A percentile compares a stretch with the other conserved stretches of the same genome.
phyloP scores from a whole-genome alignment of 2,329 filamentous ascomycete genomes.

The Hymenotorrendiella dingleyae region DNA sequence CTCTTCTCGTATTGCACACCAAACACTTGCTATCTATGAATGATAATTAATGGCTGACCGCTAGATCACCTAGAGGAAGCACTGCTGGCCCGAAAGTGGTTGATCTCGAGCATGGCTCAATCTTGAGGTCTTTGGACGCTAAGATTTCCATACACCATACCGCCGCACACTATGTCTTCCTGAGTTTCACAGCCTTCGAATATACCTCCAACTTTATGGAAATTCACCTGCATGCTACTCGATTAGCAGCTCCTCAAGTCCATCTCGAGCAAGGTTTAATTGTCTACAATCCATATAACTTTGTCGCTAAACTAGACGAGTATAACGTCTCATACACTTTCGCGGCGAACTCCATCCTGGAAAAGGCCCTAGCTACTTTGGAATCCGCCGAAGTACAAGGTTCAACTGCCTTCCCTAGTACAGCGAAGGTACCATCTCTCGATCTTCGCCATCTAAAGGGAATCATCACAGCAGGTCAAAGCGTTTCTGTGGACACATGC shows the following conservation, averaged over 20 bases:
- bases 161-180: constrained; percentile 24
- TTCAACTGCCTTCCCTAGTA: too few species aligned
- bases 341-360: constrained; percentile 38
- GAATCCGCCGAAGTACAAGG: not conserved
- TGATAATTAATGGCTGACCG: too few species aligned
- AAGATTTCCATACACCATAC: constrained; percentile 32
- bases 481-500: constrained; percentile 35
- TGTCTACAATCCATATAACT: constrained; percentile 34
- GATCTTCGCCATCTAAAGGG: constrained; percentile 30
- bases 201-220: constrained; percentile 48
- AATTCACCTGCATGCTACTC: constrained; percentile 45
- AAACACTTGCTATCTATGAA: too few species aligned
- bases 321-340: constrained; percentile 41
- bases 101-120: constrained; percentile 36
- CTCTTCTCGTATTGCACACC: too few species aligned
- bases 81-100: constrained; percentile 47
- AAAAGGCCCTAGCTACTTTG: not conserved
- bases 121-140: constrained; percentile 36
- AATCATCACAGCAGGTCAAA: constrained; percentile 41
- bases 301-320: constrained; percentile 34
- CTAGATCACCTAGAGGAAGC: constrained; percentile 43
- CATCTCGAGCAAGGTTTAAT: constrained; percentile 39
- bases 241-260: constrained; percentile 37
- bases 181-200: constrained; percentile 42
- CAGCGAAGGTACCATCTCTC: not conserved